Evolutionary conservation across 2,329 filamentous ascomycete genomes (phyloP).

Genomic region (Keithomyces neogunnii): DNA sequence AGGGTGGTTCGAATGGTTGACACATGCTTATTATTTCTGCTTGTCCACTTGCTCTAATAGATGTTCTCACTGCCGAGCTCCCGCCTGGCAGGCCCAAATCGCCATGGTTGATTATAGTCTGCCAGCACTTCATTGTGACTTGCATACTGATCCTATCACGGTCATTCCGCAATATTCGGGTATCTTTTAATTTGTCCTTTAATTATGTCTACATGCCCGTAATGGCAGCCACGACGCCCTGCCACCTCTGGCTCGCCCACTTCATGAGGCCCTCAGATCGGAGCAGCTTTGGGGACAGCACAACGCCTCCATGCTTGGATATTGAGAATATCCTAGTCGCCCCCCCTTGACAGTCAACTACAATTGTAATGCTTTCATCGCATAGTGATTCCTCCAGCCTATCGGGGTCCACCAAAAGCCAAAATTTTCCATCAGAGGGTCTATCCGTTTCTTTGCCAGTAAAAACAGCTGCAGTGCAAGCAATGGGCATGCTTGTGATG

Average conservation of each 20-base stretch:
- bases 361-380: conserved; percentile 71
- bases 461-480: conserved; percentile 74
- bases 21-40: conserved; percentile 39
- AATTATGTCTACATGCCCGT: conserved; percentile 7
- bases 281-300: conserved; percentile 53
- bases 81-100: too few relatives aligned
- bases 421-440: conserved; percentile 43
- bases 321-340: conserved; percentile 56
- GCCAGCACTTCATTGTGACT: too few relatives aligned
- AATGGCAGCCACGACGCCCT: conserved; percentile 25
- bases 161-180: conserved; percentile 7
- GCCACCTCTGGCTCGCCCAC: conserved; percentile 27
- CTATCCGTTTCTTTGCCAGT: conserved; percentile 48
- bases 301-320: conserved; percentile 75
- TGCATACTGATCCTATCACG: too few relatives aligned
- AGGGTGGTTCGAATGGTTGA: conserved; percentile 78
- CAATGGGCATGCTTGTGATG: conserved; percentile 61
- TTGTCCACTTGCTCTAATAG: too few relatives aligned
- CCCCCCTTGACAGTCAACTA: conserved; percentile 57
- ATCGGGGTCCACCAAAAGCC: conserved; percentile 84
- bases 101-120: too few relatives aligned
- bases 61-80: too few relatives aligned
- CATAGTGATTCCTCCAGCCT: conserved; percentile 81
- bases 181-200: conserved; percentile 13
- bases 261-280: conserved; percentile 53